Evolutionary conservation across 1,139 yeast species (phyloP), one percentile per base, ranked within the genome.

Genomic region (Keqinozyma sinolaborantium): DNA sequence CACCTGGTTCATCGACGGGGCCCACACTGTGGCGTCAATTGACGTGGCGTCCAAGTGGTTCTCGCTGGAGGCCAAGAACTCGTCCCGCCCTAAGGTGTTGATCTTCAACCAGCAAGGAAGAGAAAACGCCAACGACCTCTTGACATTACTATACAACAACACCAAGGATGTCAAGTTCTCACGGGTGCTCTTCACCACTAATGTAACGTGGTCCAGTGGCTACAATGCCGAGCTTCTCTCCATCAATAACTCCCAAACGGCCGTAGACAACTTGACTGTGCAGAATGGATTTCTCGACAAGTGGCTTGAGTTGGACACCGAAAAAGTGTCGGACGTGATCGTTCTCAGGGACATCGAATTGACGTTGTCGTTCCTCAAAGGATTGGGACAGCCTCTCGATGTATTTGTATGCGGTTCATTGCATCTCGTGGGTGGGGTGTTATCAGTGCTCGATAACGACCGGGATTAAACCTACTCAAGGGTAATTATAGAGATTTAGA

Each of bases 381-480:
- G 56, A 48, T 76, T 51, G 52, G 73, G 57, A 38, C 58, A 57
- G 13, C 44, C 53, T 10, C 61, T 79, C 14, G 90, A 88, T 43
- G 95, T 88, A 1, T 82, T 88, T 60, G 97, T 88, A 1, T 85
- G 95, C 40, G 99, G 99, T 2, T 90, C 97, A 15, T 65, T 94
- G 41, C 96, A 90, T 56, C 65, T 94, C 34, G 95, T 92, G 8
- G 98, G 99, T 13, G 98, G 98, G 0, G 74, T 92, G 37, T 64
- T 92, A 30, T 92, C 88, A 2, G 97, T 90, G 5, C 64, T 86
- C 31, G 95, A 86, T 42, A 58, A 60, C 26, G 66, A 64, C 31
- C 60, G 47, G 38, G 65, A 60, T 35, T 60, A 47, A 35, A 28
- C 21, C 14, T n/a, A n/a, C 19, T 19, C 16, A 25, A 15, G 14